These are phyloP conservation scores for Dryas drummondii DNA, from an alignment of 306 rosid species.

Conservation along the genomic window DNA sequence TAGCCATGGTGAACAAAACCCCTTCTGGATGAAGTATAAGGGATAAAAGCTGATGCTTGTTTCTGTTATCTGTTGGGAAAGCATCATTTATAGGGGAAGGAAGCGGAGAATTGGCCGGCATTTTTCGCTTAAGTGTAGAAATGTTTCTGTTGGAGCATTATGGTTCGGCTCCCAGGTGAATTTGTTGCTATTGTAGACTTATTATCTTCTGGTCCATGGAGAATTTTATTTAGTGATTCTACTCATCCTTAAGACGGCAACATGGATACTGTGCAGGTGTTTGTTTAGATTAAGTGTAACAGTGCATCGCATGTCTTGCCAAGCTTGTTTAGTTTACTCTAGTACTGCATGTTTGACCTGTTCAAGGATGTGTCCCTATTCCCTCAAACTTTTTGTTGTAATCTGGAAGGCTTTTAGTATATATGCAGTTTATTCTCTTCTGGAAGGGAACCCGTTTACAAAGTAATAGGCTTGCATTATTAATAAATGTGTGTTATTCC, in stretches of 20 bases:
- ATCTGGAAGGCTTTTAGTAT: background rate
- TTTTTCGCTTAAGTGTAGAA: slow-evolving; percentile 15
- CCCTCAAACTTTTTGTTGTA: background rate
- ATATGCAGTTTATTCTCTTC: slow-evolving; percentile 6
- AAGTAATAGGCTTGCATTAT: background rate
- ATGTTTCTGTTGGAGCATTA: slow-evolving; percentile 18
- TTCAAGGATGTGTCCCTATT: slow-evolving; percentile 14
- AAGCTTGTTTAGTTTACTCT: slow-evolving; percentile 11
- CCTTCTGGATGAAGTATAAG: slow-evolving; percentile 10
- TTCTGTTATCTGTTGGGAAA: background rate
- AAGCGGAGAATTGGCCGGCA: slow-evolving; percentile 17
- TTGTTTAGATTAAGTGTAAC: background rate
- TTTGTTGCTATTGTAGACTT: slow-evolving; percentile 7
- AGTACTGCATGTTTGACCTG: slow-evolving; percentile 6
- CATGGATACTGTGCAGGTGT: slow-evolving; percentile 3
- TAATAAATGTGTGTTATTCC: background rate
- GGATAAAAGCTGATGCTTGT: slow-evolving; percentile 8
- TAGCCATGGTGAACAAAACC: slow-evolving; percentile 43
- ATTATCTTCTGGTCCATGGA: background rate
- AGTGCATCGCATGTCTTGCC: background rate
- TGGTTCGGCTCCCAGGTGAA: background rate
- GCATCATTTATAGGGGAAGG: slow-evolving; percentile 12
- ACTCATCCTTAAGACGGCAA: slow-evolving; percentile 16
- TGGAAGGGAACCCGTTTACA: background rate
- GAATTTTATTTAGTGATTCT: slow-evolving; percentile 10